Conservation (phyloP, 768 basidiomycete genomes). For the Tulasnella calospora region DNA sequence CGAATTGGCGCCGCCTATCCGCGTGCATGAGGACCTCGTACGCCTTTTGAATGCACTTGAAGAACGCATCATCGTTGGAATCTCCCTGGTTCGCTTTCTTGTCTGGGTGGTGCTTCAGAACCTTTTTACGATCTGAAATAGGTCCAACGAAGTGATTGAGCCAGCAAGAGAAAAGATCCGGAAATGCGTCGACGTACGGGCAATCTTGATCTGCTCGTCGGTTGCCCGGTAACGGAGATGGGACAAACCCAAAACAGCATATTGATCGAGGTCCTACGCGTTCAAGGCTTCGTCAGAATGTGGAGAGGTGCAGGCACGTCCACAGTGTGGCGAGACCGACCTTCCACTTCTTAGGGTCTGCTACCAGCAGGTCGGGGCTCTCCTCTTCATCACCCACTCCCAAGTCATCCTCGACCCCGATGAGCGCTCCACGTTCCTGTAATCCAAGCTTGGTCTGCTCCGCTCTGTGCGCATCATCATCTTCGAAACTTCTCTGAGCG, state of each 20-base stretch:
- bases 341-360: conserved; percentile 99
- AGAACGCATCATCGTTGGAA: conserved; percentile 95
- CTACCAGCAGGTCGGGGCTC: conserved; percentile 54
- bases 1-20: conserved; percentile 90
- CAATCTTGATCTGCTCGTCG: conserved; percentile 89
- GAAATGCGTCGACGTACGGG: conserved; percentile 59
- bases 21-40: conserved; percentile 83
- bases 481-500: conserved; percentile 73
- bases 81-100: conserved; percentile 83
- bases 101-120: conserved; percentile 97
- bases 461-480: conserved; percentile 66
- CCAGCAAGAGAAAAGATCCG: neutral
- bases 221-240: conserved; percentile 82
- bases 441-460: conserved; percentile 46
- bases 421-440: conserved; percentile 39
- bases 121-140: conserved; percentile 88
- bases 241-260: conserved; percentile 91
- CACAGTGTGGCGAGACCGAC: conserved; percentile 41
- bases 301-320: neutral
- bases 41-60: conserved; percentile 99
- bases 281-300: neutral
- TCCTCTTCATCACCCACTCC: conserved; percentile 92
- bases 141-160: neutral
- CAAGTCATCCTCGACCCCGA: conserved; percentile 68
- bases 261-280: conserved; percentile 92